Conservation (phyloP, 306 rosid species). For the Vigna hirtella region DNA sequence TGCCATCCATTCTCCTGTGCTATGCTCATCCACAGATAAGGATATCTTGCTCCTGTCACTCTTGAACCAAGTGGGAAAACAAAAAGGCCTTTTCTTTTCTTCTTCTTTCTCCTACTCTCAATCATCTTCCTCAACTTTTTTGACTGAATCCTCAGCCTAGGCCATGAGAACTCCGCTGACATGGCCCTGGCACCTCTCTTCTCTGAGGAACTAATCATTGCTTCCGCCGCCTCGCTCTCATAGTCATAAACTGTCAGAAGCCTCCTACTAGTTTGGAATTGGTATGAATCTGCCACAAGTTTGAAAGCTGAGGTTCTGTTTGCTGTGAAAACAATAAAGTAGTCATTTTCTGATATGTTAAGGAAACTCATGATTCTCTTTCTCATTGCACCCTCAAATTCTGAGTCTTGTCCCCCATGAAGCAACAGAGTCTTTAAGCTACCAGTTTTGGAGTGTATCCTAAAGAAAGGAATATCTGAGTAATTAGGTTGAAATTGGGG, state of each 20-base stretch:
- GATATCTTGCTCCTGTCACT: conserved; percentile 88
- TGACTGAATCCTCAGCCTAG: conserved; percentile 78
- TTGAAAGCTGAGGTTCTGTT: conserved; percentile 91
- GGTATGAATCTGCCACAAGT: conserved; percentile 80
- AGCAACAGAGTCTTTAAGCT: conserved; percentile 71
- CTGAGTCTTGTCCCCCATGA: conserved; percentile 72
- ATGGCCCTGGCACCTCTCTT: conserved; percentile 73
- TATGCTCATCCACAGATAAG: conserved; percentile 84
- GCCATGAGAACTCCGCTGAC: conserved; percentile 95
- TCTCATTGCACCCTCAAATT: conserved; percentile 71
- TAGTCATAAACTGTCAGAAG: conserved; percentile 91
- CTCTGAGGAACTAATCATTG: conserved; percentile 64
- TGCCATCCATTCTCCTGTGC: conserved; percentile 96
- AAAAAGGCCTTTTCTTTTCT: conserved; percentile 74
- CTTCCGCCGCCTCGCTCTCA: conserved; percentile 85
- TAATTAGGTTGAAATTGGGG: conserved; percentile 36
- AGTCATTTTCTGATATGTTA: conserved; percentile 73
- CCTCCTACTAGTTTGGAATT: conserved; percentile 61
- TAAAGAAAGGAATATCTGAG: conserved; percentile 71
- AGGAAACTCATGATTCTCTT: conserved; percentile 75
- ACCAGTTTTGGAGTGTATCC: conserved; percentile 72
- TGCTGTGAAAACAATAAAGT: conserved; percentile 91
- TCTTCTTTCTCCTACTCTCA: conserved; percentile 63
- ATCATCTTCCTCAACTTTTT: conserved; percentile 72
- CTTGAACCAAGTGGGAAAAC: conserved; percentile 89